Evolutionary conservation across 179 eudicot species (phyloP).

Genomic region (Drosera spatulata): DNA sequence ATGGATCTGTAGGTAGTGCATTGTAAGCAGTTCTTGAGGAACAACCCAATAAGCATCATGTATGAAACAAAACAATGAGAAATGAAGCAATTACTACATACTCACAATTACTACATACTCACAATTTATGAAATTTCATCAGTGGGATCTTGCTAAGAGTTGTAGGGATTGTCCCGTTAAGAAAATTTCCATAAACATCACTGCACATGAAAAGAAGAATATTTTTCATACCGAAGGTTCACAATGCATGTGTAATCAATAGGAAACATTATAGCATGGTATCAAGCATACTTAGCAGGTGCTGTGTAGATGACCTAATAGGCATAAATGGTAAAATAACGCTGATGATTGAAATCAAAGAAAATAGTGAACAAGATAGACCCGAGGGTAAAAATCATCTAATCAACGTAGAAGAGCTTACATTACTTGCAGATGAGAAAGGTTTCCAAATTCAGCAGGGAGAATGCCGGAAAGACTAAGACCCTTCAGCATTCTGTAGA

Average conservation of each 20-base stretch:
- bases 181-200: slow-evolving; percentile 28
- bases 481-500: slow-evolving; percentile 42
- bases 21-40: background rate
- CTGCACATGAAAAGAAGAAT: background rate
- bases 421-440: slow-evolving; percentile 39
- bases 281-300: background rate
- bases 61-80: background rate
- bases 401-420: slow-evolving; percentile 9
- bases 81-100: background rate
- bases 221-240: background rate
- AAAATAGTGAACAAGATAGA: too few species aligned
- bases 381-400: too few species aligned
- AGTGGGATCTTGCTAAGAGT: slow-evolving; percentile 21
- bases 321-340: background rate
- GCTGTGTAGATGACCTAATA: background rate
- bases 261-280: background rate
- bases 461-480: slow-evolving; percentile 56
- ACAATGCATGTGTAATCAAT: background rate
- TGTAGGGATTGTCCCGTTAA: slow-evolving; percentile 38
- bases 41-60: background rate
- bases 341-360: slow-evolving; percentile 14
- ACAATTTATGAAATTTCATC: background rate
- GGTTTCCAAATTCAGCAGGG: slow-evolving; percentile 50
- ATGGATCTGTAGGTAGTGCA: background rate
- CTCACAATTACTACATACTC: slow-evolving; percentile 26